Base-by-base conservation (phyloP, 2,329 filamentous ascomycete species). In the Xylaria sp. region DNA sequence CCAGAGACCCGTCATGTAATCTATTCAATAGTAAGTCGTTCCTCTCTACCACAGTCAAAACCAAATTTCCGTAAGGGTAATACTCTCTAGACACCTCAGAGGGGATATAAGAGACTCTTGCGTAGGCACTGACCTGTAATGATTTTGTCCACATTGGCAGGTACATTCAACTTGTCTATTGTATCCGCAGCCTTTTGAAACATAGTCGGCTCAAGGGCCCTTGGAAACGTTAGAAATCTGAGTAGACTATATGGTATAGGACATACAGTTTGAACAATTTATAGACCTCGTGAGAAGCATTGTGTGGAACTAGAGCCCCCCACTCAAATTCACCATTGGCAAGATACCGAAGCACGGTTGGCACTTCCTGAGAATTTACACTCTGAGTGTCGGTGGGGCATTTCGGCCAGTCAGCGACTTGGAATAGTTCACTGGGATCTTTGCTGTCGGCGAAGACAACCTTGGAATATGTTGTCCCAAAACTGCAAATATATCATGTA, bases 381-480 rank as follows among this genome's bases (percentile, higher is more conserved):
- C 1, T 1, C 15, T 13, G 11, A 31, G 25, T 17, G 22, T 29
- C n/a, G 17, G n/a, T 13, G 25, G 17, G 15, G 77, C n/a, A 77
- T 78, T 64, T 79, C 78, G 83, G 83, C 83, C 83, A 85, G 44
- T 77, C 78, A 1, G 79, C 81, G 68, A 85, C 78, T 53, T 81
- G 76, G 61, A 79, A 77, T 25, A 80, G 78, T 49, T 80, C 76
- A 69, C 83, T 80, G 13, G 80, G 78, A 63, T 80, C 66, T 55
- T 79, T 69, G 1, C 82, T 82, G 65, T 84, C 79, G 47, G 81
- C 81, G 82, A 83, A 87, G 33, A 83, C 83, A n/a, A 86, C 78
- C 33, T 84, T 85, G 15, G 84, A 85, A 72, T 84, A 87, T 4
- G 85, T 87, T 13, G 85, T 87, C 29, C 85, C 85, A 70, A 87